Percentiles rank a stretch among this genome's conserved stretches.
Evolutionary conservation across 768 basidiomycete species (phyloP).

Genomic region (Lactarius trivialis): DNA sequence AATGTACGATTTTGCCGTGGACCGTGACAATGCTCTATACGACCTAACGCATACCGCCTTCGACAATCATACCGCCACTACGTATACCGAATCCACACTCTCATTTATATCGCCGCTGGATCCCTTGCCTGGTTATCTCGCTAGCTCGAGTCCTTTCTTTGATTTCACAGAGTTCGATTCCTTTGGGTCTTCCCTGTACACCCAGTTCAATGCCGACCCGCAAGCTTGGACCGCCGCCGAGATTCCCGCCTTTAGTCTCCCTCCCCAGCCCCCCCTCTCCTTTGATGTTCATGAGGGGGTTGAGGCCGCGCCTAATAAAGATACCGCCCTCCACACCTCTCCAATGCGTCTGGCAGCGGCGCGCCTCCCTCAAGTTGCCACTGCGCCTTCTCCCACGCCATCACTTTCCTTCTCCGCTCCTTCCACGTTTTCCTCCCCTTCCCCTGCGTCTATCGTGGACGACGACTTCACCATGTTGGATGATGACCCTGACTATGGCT

Average conservation of each 20-base stretch:
- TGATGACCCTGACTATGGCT: neutral
- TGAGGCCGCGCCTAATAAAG: neutral
- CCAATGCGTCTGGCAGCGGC: too few relatives aligned
- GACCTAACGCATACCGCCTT: neutral
- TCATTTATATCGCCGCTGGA: neutral
- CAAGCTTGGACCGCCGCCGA: neutral
- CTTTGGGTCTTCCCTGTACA: conserved; percentile 3
- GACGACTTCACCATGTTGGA: neutral
- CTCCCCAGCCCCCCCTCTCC: neutral
- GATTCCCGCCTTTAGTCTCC: neutral
- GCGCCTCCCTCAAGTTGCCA: neutral
- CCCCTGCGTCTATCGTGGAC: neutral
- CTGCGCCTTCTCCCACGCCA: conserved; percentile 3
- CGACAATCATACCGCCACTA: neutral
- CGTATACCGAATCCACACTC: neutral
- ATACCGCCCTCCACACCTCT: neutral
- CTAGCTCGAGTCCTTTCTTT: neutral
- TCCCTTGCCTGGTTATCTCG: neutral
- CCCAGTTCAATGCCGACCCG: neutral
- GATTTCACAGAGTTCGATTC: neutral
- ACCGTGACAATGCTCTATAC: conserved; percentile 6
- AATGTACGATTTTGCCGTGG: conserved; percentile 7
- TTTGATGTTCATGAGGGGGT: neutral
- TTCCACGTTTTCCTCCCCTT: neutral
- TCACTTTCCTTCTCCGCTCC: conserved; percentile 4